Conservation (phyloP, 768 basidiomycete species). For the Kwoniella heveanensis region DNA sequence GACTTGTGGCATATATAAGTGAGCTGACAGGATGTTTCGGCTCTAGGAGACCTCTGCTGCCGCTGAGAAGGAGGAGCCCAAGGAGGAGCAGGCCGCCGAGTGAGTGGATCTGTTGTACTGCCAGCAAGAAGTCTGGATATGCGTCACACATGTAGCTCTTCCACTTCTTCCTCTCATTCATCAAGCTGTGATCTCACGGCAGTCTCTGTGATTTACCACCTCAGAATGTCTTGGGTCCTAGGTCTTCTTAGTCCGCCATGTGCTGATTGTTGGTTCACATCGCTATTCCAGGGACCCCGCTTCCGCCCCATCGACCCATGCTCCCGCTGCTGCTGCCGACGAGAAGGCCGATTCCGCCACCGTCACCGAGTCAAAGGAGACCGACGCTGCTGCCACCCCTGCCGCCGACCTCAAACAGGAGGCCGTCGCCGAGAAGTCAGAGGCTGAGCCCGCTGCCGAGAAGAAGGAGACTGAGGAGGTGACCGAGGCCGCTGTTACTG, state of each 20-base stretch:
- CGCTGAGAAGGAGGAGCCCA: constrained; percentile 36
- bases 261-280: too few relatives aligned
- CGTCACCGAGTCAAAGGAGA: constrained; percentile 25
- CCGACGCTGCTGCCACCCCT: constrained; percentile 36
- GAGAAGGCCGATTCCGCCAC: constrained; percentile 6
- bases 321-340: constrained; percentile 37
- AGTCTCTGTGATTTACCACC: too few relatives aligned
- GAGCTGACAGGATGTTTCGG: not conserved
- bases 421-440: constrained; percentile 46
- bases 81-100: constrained; percentile 43
- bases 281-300: constrained; percentile 34
- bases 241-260: too few relatives aligned
- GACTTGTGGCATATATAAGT: too few relatives aligned
- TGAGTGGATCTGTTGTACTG: constrained; percentile 23
- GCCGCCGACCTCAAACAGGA: constrained; percentile 41
- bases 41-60: constrained; percentile 37
- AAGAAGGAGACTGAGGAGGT: constrained; percentile 39
- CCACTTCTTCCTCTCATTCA: too few relatives aligned
- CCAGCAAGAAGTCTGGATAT: too few relatives aligned
- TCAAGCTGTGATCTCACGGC: too few relatives aligned
- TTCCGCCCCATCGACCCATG: constrained; percentile 43
- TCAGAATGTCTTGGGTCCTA: too few relatives aligned
- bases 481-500: constrained; percentile 6
- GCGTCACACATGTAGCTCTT: too few relatives aligned
- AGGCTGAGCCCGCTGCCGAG: constrained; percentile 43